These are phyloP conservation scores for Talaromyces sp. DNA, from an alignment of 2,329 filamentous ascomycete genomes.

Conservation along the genomic window DNA sequence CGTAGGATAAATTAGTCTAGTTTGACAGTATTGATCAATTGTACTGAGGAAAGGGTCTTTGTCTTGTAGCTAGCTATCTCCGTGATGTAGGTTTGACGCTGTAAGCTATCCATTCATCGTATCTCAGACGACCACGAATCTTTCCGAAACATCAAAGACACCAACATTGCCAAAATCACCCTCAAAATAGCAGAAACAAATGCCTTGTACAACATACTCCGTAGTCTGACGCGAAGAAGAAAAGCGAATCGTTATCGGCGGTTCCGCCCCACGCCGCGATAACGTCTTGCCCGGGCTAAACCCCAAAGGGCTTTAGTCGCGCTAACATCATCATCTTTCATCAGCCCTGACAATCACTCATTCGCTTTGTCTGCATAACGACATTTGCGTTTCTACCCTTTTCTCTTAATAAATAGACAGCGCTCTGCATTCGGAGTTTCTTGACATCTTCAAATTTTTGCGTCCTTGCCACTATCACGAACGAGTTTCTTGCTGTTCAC, in stretches of 20 bases:
- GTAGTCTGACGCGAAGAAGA: too few relatives aligned
- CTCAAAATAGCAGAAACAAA: neutral
- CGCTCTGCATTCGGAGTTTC: neutral
- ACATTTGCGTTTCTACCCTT: neutral
- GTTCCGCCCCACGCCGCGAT: neutral
- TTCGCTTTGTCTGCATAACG: neutral
- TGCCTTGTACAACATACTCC: neutral
- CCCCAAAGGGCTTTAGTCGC: constrained; percentile 9
- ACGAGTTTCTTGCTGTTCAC: neutral
- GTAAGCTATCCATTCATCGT: neutral
- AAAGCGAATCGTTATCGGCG: neutral
- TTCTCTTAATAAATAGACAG: neutral
- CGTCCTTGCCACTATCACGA: neutral
- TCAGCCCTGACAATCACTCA: neutral
- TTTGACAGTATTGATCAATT: neutral
- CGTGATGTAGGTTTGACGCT: neutral
- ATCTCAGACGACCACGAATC: neutral
- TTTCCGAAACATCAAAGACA: too few relatives aligned
- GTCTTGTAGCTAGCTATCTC: too few relatives aligned
- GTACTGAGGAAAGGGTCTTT: neutral
- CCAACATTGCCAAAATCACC: neutral
- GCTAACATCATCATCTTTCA: neutral
- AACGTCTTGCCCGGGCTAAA: neutral
- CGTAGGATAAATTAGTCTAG: constrained; percentile 1
- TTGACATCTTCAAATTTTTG: too few relatives aligned